Percentiles rank a stretch among this genome's conserved stretches.
Evolutionary conservation across 495 filamentous ascomycete species (phyloP).

Genomic region (Symbiotaphrina buchneri): DNA sequence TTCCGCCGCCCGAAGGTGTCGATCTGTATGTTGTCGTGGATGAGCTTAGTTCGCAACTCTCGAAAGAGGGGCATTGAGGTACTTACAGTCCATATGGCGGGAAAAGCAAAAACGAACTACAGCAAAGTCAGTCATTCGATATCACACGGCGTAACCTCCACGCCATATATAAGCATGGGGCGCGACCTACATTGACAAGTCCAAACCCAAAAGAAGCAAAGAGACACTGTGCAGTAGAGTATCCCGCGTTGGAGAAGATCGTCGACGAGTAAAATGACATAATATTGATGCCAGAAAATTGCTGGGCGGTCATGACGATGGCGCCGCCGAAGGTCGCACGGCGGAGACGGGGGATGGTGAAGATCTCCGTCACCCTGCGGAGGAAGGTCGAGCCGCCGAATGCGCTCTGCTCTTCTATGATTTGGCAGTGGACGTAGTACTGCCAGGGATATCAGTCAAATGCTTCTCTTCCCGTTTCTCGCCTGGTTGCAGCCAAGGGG

Average conservation of each 20-base stretch:
- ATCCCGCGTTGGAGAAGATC: slow-evolving; percentile 27
- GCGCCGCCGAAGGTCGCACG: slow-evolving; percentile 35
- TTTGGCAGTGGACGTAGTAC: slow-evolving; percentile 26
- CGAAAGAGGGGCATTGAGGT: too few species aligned
- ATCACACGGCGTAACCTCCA: too few species aligned
- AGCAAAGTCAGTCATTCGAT: too few species aligned
- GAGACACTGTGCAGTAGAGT: slow-evolving; percentile 31
- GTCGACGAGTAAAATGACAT: slow-evolving; percentile 28
- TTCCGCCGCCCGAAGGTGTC: slow-evolving; percentile 69
- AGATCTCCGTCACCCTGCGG: slow-evolving; percentile 36
- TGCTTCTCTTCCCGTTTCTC: slow-evolving; percentile 20
- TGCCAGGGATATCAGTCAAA: background rate
- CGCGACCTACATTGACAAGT: slow-evolving; percentile 51
- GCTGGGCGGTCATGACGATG: too few species aligned
- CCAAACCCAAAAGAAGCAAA: slow-evolving; percentile 52
- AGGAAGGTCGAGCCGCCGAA: slow-evolving; percentile 25
- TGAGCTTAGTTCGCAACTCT: too few species aligned
- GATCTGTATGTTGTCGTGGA: too few species aligned
- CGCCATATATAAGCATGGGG: too few species aligned
- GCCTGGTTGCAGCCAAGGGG: slow-evolving; percentile 25
- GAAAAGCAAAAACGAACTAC: slow-evolving; percentile 59
- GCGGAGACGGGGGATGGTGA: slow-evolving; percentile 43
- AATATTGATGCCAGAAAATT: slow-evolving; percentile 29
- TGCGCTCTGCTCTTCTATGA: slow-evolving; percentile 22
- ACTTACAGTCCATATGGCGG: slow-evolving; percentile 47